Evolutionary conservation across 352 stramenopile genomes (phyloP).

Genomic region (Pythium insidiosum): DNA sequence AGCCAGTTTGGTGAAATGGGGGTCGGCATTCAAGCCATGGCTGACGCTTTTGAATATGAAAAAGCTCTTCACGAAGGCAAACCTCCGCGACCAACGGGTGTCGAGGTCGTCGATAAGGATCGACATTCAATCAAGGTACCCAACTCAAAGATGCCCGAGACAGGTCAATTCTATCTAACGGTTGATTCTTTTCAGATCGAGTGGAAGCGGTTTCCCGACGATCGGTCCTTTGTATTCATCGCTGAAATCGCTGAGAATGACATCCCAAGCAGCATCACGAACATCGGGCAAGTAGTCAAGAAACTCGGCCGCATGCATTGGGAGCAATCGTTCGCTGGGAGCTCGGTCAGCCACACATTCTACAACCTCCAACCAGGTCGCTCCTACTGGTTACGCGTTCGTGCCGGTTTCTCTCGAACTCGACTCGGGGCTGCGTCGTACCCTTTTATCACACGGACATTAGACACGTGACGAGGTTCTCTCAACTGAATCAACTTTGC

Average conservation of each 20-base stretch:
- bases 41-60: conserved; percentile 9
- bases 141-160: no score
- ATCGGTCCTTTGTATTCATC: conserved; percentile 20
- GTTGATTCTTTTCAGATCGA: conserved; percentile 13
- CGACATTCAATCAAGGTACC: conserved; percentile 24
- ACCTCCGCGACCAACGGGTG: conserved; percentile 11
- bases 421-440: conserved; percentile 15
- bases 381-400: conserved; percentile 26
- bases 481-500: not conserved
- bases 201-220: conserved; percentile 15
- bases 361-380: conserved; percentile 12
- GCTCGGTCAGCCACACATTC: conserved; percentile 20
- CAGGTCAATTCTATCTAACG: not conserved
- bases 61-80: conserved; percentile 7
- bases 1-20: not conserved
- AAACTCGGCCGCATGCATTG: conserved; percentile 8
- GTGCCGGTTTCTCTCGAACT: conserved; percentile 15
- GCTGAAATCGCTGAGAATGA: conserved; percentile 17
- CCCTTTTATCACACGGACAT: conserved; percentile 14
- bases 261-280: not conserved
- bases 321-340: conserved; percentile 11
- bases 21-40: conserved; percentile 4
- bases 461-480: not conserved
- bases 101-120: conserved; percentile 11
- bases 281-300: no score